Evolutionary conservation across 768 basidiomycete species (phyloP), one percentile per base, ranked within the genome.

Genomic region (Lepiota brunneoincarnata): DNA sequence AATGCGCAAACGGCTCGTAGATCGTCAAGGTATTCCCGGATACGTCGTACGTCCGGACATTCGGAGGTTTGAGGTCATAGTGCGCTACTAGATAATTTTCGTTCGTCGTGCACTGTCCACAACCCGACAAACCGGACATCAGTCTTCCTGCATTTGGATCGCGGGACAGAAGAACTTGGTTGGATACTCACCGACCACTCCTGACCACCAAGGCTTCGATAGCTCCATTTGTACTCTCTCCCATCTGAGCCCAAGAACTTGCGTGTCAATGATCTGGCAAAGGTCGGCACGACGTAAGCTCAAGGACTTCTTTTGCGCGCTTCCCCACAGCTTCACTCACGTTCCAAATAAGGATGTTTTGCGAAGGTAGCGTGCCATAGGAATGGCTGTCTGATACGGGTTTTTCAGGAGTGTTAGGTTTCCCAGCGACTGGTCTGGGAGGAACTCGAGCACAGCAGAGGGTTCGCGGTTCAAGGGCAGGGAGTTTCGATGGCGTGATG

Each of bases 231-330:
- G 59, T 89, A 89, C 61, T 89, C 87, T 23, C 74, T 74, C 31
- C 86, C 86, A 64, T 89, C 86, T 37, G 82, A 83, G 14, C 77
- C 87, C 43, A 67, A 70, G 58, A 90, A 91, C 66, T 86, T 88
- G 41, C 88, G 69, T 40, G 80, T 80, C 57, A 88, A 68, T 7
- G 88, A 86, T 47, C 88, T 89, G 35, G 40, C 18, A 38, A 36
- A 50, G 17, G 24, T 39, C 15, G 18, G 49, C 55, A 52, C 50
- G 38, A 52, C 52, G 17, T 52, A 37, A 50, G 24, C 18, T 35
- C 41, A 26, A 38, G 20, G 28, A 21, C 11, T 35, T 26, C 20
- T 46, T 48, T 42, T 37, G 37, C 38, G n/a, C n/a, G 40, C 59
- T 40, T 31, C 43, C 42, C 31, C 39, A 23, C 58, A 53, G 46